Conservation (phyloP, 306 rosid species). For the Vigna reflexopilosa region DNA sequence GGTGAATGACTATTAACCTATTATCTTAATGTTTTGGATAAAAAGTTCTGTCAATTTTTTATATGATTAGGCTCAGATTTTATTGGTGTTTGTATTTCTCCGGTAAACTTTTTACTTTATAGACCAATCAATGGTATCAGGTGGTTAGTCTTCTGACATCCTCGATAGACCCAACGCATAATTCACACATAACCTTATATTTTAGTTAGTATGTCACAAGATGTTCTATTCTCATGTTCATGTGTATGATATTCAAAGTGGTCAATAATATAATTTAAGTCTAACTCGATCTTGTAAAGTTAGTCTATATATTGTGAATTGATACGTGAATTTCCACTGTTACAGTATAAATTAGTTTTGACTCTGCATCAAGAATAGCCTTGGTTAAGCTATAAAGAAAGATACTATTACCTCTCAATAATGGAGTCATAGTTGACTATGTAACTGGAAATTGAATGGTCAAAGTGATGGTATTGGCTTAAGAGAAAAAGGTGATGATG, state of each 20-base stretch:
- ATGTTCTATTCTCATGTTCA: not conserved
- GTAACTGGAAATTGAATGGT: conserved; percentile 41
- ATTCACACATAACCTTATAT: not conserved
- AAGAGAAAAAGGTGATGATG: conserved; percentile 24
- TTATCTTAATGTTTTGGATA: no score
- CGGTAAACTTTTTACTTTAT: no score
- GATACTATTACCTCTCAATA: conserved; percentile 35
- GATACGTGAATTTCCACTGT: no score
- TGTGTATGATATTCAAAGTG: not conserved
- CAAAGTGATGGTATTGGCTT: conserved; percentile 39
- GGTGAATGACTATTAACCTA: no score
- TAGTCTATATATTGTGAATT: no score
- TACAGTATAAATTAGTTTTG: not conserved
- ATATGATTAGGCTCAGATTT: no score
- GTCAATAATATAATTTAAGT: not conserved
- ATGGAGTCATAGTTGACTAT: conserved; percentile 35
- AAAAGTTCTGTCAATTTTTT: no score
- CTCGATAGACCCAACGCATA: no score
- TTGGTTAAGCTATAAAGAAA: not conserved
- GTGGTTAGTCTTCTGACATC: no score
- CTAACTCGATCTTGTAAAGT: no score
- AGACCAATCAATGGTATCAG: no score
- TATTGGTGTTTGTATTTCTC: no score
- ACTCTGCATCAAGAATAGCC: not conserved
- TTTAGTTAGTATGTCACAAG: not conserved